phyloP scores from a whole-genome alignment of 179 eudicot species.

The Silene vulgaris region DNA sequence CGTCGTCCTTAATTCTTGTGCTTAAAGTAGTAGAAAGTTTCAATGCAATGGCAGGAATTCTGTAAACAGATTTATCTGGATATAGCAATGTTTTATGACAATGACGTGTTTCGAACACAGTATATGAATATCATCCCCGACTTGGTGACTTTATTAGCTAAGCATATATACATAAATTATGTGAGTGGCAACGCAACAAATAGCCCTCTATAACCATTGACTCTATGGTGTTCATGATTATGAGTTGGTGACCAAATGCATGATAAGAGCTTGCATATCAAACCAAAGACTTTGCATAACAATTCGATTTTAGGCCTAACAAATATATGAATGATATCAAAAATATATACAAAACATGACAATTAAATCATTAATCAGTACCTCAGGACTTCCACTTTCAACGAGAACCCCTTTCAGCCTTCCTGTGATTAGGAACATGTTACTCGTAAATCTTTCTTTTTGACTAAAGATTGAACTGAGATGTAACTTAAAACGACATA shows the following conservation, averaged over 20 bases:
- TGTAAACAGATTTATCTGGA: no score
- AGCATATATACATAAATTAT: not conserved
- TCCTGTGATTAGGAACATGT: conserved; percentile 41
- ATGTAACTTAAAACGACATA: not conserved
- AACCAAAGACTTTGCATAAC: not conserved
- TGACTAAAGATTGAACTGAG: not conserved
- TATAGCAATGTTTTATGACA: no score
- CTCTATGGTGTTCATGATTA: not conserved
- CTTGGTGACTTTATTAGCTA: no score
- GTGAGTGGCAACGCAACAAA: not conserved
- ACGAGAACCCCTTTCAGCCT: conserved; percentile 86
- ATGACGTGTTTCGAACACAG: no score
- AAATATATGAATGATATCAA: not conserved
- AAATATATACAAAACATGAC: not conserved
- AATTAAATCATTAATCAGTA: conserved; percentile 23
- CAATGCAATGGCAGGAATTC: no score
- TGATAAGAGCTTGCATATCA: not conserved
- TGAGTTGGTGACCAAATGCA: not conserved
- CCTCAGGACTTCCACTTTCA: conserved; percentile 99
- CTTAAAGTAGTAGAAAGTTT: no score
- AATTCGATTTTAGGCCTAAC: not conserved
- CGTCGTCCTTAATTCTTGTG: no score
- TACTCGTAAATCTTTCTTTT: not conserved
- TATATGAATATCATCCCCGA: no score
- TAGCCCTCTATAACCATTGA: not conserved